A percentile compares a stretch with the other conserved stretches of the same genome.
phyloP scores from a whole-genome alignment of 495 filamentous ascomycete species.

The Aspergillus avenaceus region DNA sequence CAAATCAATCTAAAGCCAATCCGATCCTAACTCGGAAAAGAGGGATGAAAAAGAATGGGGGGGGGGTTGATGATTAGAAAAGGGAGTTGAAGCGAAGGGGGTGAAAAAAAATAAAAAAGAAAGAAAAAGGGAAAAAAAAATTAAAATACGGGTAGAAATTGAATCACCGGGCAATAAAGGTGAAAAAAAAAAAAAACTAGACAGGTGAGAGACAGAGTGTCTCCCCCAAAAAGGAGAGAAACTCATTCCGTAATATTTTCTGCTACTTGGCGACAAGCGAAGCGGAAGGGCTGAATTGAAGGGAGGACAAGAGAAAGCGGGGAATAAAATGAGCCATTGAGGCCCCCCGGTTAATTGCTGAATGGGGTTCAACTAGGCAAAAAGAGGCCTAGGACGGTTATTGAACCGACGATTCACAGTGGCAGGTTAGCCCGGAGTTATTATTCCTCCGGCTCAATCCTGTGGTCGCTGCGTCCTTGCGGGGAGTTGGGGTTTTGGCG shows the following conservation, averaged over 20 bases:
- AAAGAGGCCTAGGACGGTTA: neutral
- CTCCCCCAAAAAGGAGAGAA: neutral
- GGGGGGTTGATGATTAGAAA: neutral
- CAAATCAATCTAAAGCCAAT: neutral
- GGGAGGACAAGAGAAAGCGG: neutral
- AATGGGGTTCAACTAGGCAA: neutral
- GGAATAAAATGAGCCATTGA: neutral
- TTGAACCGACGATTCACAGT: neutral
- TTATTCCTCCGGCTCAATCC: neutral
- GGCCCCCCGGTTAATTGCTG: too few relatives aligned
- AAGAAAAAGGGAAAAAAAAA: too few relatives aligned
- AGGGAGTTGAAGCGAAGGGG: neutral
- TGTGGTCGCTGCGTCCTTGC: neutral
- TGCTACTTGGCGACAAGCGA: neutral
- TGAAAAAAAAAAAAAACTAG: neutral
- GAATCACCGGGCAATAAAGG: neutral
- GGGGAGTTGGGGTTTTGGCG: neutral
- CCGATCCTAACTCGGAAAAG: slow-evolving; percentile 3
- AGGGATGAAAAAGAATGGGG: neutral
- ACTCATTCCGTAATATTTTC: neutral
- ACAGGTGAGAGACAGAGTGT: neutral
- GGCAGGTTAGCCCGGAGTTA: neutral
- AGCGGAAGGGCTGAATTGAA: neutral
- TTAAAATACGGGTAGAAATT: too few relatives aligned
- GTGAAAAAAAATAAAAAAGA: too few relatives aligned